Base-by-base conservation (phyloP, 2,329 filamentous ascomycete species). In the Aspergillus uvarum region DNA sequence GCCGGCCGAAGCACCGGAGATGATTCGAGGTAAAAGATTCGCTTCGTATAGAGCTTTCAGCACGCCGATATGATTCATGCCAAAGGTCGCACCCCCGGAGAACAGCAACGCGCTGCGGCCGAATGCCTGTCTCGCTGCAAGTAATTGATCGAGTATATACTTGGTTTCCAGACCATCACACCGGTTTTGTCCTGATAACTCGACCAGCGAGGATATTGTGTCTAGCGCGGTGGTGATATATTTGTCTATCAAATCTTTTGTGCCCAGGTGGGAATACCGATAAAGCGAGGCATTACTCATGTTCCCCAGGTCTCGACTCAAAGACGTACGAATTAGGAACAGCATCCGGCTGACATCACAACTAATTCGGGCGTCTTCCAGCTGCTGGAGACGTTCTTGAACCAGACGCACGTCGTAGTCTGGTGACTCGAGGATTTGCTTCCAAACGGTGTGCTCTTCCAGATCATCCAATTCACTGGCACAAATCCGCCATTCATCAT, bases 1-100 rank as follows among this genome's bases (percentile, higher is more conserved):
- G 19, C 92, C 92, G 1, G 92, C 92, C 29, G 92, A 96, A 5
- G 92, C 89, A 2, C 92, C 92, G 0, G 91, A 96, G 54, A 96
- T 91, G 72, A 96, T 93, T 51, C 91, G 87, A 3, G 92, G 92
- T 2, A 96, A 81, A 12, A 96, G 81, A 7, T 85, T 84, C 3
- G 85, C 83, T 69, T 95, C 87, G 73, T 88, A 92, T 2, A 96
- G 81, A 4, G 89, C 84, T 74, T 96, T 96, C 57, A 96, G 79
- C 2, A 96, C 92, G 1, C 92, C 92, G 57, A 96, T 89, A 72
- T 96, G 92, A 61, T 90, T 90, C 90, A 96, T 96, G 47, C 92
- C 92, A 76, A 96, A 92, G 0, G 92, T 95, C 1, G 89, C 92
- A 2, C 92, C 92, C 7, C 92, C 92, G 4, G 92, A 96, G 10